Base-by-base conservation (phyloP, 1,284 basidiomycete genomes). In the Veloporphyrellus conicus region DNA sequence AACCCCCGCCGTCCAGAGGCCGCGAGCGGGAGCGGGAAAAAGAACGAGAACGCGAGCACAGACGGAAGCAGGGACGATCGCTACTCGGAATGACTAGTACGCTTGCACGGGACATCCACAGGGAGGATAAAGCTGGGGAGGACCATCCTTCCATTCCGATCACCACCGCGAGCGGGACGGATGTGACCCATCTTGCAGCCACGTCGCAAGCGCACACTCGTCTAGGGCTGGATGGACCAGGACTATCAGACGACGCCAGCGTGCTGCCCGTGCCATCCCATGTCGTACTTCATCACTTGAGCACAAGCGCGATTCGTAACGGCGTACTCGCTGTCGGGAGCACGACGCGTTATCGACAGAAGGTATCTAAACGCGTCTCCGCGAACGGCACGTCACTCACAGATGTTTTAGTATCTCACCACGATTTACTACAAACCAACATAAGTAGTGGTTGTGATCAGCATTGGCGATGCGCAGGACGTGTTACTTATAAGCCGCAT, bases 221-320 rank as follows among this genome's bases (percentile, higher is more conserved):
- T 42, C 53, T 68, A 7, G 66, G 67, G 23, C 49, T 70, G 36
- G 71, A 73, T n/a, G 70, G 67, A 4, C 62, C 64, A 0, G 70
- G 76, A 23, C 59, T 83, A 37, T 82, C 91, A 25, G 93, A 99
- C 68, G 95, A 99, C 66, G 90, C 85, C 57, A 89, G 87, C 37
- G 92, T 99, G 49, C 70, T 99, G 54, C 90, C 95, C 8, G 93
- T 96, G 16, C 93, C 93, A 18, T 91, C 87, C 46, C 95, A 98
- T 70, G 93, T 93, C 29, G 93, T 98, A 34, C 75, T 99, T 54
- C 93, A 97, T 57, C 96, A 99, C 68, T 71, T 99, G 50, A 93
- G 93, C 53, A 98, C 95, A 43, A 95, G 91, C 66, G 91, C 93
- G 52, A 99, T 99, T 61, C 81, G 87, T 67, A 92, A 94, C 64